Percentiles rank a stretch among this genome's conserved stretches.
Conservation (phyloP, 1,139 yeast species). For the Saccharomyces hybrid region DNA sequence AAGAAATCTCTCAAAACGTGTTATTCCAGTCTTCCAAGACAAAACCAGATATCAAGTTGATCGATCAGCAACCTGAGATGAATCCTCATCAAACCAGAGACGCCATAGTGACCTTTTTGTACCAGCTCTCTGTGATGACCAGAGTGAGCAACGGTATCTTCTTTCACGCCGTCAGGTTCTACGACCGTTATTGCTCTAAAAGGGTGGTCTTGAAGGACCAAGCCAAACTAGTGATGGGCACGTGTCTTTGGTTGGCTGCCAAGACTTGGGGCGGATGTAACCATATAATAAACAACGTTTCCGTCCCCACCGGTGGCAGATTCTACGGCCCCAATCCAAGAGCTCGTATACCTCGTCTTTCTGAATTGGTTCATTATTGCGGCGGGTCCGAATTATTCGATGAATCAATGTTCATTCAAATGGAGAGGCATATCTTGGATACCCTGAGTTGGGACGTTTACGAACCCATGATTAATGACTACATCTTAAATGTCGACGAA, state of each 20-base stretch:
- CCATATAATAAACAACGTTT: constrained; percentile 61
- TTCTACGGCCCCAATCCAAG: constrained; percentile 60
- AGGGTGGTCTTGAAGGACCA: constrained; percentile 88
- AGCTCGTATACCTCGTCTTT: constrained; percentile 55
- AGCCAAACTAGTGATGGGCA: constrained; percentile 86
- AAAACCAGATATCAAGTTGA: constrained; percentile 55
- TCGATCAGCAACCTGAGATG: constrained; percentile 92
- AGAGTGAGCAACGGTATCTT: constrained; percentile 79
- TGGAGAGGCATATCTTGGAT: constrained; percentile 83
- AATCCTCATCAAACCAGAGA: constrained; percentile 68
- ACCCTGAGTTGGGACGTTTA: constrained; percentile 76
- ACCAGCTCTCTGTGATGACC: constrained; percentile 51
- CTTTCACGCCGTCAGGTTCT: constrained; percentile 57
- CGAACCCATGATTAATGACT: constrained; percentile 54
- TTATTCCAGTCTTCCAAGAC: constrained; percentile 33
- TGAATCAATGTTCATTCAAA: constrained; percentile 83
- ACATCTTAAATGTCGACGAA: constrained; percentile 37
- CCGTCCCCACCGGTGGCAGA: constrained; percentile 48
- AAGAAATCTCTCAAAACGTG: constrained; percentile 42
- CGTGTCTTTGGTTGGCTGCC: constrained; percentile 92
- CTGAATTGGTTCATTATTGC: constrained; percentile 53
- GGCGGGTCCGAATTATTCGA: constrained; percentile 68
- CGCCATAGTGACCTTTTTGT: constrained; percentile 49
- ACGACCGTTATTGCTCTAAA: constrained; percentile 84
- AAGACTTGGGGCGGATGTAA: constrained; percentile 68